A percentile compares a stretch with the other conserved stretches of the same genome.
These are phyloP conservation scores for Apiotrichum domesticum DNA, from an alignment of 1,284 basidiomycete species.

Conservation along the genomic window DNA sequence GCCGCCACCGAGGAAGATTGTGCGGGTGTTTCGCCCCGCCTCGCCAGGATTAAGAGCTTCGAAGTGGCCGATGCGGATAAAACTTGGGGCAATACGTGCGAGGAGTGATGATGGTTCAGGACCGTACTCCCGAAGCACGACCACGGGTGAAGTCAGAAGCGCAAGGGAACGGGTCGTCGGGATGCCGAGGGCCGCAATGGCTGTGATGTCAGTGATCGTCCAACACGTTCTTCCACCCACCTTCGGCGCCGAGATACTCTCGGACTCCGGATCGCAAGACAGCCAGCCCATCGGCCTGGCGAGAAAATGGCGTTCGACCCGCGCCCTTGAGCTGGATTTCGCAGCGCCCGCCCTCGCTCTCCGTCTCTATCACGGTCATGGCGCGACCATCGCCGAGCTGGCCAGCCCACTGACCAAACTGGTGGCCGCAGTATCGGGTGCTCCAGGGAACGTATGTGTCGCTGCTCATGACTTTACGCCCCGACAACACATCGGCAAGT, in stretches of 20 bases:
- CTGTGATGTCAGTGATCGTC: slow-evolving; percentile 46
- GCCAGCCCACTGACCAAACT: slow-evolving; percentile 92
- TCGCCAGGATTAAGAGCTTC: slow-evolving; percentile 73
- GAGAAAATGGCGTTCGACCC: slow-evolving; percentile 88
- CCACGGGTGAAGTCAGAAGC: slow-evolving; percentile 64
- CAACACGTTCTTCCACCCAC: slow-evolving; percentile 43
- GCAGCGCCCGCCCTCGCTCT: slow-evolving; percentile 57
- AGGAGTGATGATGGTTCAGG: slow-evolving; percentile 70
- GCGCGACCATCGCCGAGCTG: slow-evolving; percentile 95
- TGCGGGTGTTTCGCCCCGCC: slow-evolving; percentile 41
- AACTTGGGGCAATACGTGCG: slow-evolving; percentile 79
- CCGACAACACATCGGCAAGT: slow-evolving; percentile 72
- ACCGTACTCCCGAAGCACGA: slow-evolving; percentile 70
- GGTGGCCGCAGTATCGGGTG: slow-evolving; percentile 75
- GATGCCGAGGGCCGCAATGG: slow-evolving; percentile 78
- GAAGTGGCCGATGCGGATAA: slow-evolving; percentile 87
- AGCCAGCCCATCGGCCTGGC: slow-evolving; percentile 85
- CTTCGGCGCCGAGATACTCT: slow-evolving; percentile 83
- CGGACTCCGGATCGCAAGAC: slow-evolving; percentile 86
- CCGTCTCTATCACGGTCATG: slow-evolving; percentile 74
- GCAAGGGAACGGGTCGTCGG: slow-evolving; percentile 85
- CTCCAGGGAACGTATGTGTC: slow-evolving; percentile 75
- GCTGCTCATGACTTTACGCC: slow-evolving; percentile 62
- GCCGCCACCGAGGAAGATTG: slow-evolving; percentile 54
- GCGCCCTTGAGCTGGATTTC: slow-evolving; percentile 93